Evolutionary conservation across 2,329 filamentous ascomycete genomes (phyloP), one percentile per base, ranked within the genome.

Genomic region (Falciphora oryzae): DNA sequence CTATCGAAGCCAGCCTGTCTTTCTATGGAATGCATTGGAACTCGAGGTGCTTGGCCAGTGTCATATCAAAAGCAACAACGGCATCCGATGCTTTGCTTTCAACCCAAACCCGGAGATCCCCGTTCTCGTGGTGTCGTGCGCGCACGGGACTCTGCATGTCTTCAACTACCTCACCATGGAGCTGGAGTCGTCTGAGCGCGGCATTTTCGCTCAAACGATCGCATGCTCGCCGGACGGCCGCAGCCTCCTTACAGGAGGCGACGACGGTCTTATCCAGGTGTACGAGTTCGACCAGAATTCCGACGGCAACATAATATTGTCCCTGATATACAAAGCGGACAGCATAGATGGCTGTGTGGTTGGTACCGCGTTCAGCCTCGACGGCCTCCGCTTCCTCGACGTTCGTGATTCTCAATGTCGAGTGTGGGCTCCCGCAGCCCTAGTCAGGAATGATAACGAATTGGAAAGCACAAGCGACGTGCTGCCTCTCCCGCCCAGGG

Each of bases 61-160:
- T 35, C 25, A 59, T 13, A 62, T 66, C 11, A 56, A 59, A 7
- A 61, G 64, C 29, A 69, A 68, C 61, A 70, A 70, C 62, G 70
- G 70, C 10, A 66, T 74, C 61, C 63, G 71, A 38, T 66, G 64
- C 56, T 70, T 74, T 66, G 65, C 60, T 5, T 74, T 75, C 65
- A 72, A 71, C 59, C 70, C 70, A 13, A 72, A 73, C 64, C 66
- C 68, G 0, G 70, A 71, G 14, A 66, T 72, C 4, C 64, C 68
- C 18, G 66, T 66, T 1, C 66, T 75, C 16, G 57, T 70, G 2
- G 71, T 72, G 5, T 69, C 70, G 0, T 72, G 68, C 44, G 35
- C 62, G 11, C 65, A 70, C 44, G 73, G 73, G 7, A 16, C 16
- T 16, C 6, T 53, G 14, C 38, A 62, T 27, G 8, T 62, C 1